phyloP scores from a whole-genome alignment of 2,329 filamentous ascomycete genomes.

The Orbilia quercus region DNA sequence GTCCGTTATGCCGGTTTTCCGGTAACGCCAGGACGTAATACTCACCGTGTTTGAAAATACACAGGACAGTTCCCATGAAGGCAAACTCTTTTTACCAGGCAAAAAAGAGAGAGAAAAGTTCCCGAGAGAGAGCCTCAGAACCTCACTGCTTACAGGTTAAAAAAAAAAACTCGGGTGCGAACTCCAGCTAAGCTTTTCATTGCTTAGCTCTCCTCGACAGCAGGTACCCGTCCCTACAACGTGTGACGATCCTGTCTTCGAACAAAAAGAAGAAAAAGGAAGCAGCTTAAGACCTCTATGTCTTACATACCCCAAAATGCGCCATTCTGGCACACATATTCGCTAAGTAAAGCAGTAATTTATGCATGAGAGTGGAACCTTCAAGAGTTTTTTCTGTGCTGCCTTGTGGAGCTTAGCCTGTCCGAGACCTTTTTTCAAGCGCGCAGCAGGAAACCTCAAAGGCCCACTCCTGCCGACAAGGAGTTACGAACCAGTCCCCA shows the following conservation, averaged over 20 bases:
- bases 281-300: conserved; percentile 41
- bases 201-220: conserved; percentile 30
- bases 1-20: neutral
- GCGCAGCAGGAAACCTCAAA: neutral
- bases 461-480: conserved; percentile 20
- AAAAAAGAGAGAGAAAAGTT: conserved; percentile 25
- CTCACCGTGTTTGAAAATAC: too few relatives aligned
- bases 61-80: neutral
- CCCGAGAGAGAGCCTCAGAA: conserved; percentile 22
- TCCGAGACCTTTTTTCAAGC: conserved; percentile 31
- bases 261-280: conserved; percentile 36
- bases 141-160: neutral
- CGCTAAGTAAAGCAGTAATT: conserved; percentile 53
- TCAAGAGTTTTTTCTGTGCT: conserved; percentile 27
- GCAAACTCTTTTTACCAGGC: conserved; percentile 14
- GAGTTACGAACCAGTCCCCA: conserved; percentile 23
- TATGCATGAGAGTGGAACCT: conserved; percentile 46
- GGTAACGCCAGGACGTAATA: conserved; percentile 3
- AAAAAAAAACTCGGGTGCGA: neutral
- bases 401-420: conserved; percentile 43
- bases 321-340: conserved; percentile 55
- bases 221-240: conserved; percentile 39
- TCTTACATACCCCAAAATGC: conserved; percentile 51
- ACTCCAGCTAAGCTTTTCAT: conserved; percentile 38
- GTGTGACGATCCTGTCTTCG: conserved; percentile 25